Evolutionary conservation across 805 yeast species (phyloP), one percentile per base, ranked within the genome.

Genomic region (Jamesozyma rosinii): DNA sequence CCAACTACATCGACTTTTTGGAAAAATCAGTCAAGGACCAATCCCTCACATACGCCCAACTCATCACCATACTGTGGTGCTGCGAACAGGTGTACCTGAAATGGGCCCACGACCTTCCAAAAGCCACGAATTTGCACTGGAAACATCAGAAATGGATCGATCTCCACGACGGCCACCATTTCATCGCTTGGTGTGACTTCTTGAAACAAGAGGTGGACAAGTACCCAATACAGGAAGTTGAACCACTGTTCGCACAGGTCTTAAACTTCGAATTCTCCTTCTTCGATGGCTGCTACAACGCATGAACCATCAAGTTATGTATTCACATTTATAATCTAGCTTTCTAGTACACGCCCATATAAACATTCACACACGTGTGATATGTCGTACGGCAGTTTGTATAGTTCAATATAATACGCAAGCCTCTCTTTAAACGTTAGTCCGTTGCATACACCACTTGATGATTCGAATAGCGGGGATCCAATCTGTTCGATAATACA

Each of bases 401-500:
- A 32, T 33, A 11, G 5, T 9, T n/a, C 14, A 13, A 40, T 38
- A 40, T 81, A 81, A 2, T 38, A 38, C 0, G 50, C 48, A 2
- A 81, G 51, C 35, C 88, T 66, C 5, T 69, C 66, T n/a, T 46
- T 42, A 18, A 81, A 58, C 3, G 64, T 47, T 6, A 49, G 24
- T 0, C 81, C 83, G 54, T 87, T 87, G 90, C 95, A 86, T 6
- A 42, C 29, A 18, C 69, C 74, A 0, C 48, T 50, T 21, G 4
- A 4, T 2, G 26, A 4, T 2, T 59, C 52, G 22, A 66, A 58
- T 3, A 40, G 38, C 0, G 95, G 95, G 55, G 82, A 68, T 0
- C 96, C 97, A 35, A 83, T 64, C 50, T 76, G 81, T 58, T 89
- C 96, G 31, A 89, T 77, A n/a, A 83, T 77, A 38, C 79, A 67